Evolutionary conservation across 1,139 yeast genomes (phyloP).

Genomic region (Taphrina populina): DNA sequence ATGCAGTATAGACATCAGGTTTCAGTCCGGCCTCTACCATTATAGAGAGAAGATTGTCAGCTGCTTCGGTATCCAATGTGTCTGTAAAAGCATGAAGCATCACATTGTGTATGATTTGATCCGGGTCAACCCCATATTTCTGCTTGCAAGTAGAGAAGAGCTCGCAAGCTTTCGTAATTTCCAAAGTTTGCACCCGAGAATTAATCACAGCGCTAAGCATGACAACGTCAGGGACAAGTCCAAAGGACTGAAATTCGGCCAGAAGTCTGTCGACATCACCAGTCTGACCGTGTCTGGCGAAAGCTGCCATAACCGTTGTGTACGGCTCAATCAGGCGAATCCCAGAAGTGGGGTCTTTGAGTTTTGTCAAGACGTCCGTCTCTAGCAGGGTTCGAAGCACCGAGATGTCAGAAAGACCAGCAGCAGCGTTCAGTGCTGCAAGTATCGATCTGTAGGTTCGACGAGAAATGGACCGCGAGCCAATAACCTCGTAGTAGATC

Average conservation of each 20-base stretch:
- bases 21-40: conserved; percentile 10
- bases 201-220: conserved; percentile 23
- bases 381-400: neutral
- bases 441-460: neutral
- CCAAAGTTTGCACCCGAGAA: conserved; percentile 18
- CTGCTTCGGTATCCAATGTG: conserved; percentile 8
- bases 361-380: neutral
- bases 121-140: conserved; percentile 12
- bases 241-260: conserved; percentile 1
- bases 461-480: neutral
- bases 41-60: neutral
- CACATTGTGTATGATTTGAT: conserved; percentile 20
- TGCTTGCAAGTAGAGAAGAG: conserved; percentile 5
- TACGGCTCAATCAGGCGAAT: conserved; percentile 5
- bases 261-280: conserved; percentile 12
- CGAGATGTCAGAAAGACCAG: neutral
- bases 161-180: conserved; percentile 3
- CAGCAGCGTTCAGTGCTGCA: neutral
- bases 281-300: conserved; percentile 19
- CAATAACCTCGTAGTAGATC: neutral
- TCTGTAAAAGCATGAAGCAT: conserved; percentile 21
- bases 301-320: conserved; percentile 18
- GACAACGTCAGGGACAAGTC: conserved; percentile 6
- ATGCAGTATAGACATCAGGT: conserved; percentile 14
- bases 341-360: neutral